Percentiles rank a stretch among this genome's conserved stretches.
These are phyloP conservation scores for Monoraphidium neglectum DNA, from an alignment of 139 green algal genomes.

Conservation along the genomic window DNA sequence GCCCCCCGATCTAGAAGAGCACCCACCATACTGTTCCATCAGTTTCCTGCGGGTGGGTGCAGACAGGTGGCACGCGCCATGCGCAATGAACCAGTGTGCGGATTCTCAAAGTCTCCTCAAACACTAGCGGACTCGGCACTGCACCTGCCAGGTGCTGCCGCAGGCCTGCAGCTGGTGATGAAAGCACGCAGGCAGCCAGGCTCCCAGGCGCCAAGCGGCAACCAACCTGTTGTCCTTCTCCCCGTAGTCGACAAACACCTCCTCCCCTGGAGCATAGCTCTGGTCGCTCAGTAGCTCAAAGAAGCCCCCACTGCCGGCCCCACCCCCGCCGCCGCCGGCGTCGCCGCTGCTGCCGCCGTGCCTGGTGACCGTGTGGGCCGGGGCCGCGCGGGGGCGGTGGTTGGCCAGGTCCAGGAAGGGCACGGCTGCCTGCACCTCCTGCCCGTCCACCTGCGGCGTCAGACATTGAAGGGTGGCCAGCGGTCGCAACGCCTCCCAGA, in stretches of 20 bases:
- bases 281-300: background rate
- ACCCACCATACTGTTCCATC: slow-evolving; percentile 57
- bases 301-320: background rate
- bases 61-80: background rate
- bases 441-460: slow-evolving; percentile 1
- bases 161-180: background rate
- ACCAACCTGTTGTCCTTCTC: slow-evolving; percentile 39
- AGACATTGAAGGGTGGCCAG: too few species aligned
- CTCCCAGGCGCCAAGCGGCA: background rate
- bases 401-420: slow-evolving; percentile 51
- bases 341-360: background rate
- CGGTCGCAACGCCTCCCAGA: too few species aligned
- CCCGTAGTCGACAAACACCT: slow-evolving; percentile 41
- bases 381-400: slow-evolving; percentile 26
- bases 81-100: background rate
- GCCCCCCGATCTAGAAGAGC: slow-evolving; percentile 28
- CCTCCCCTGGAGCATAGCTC: background rate
- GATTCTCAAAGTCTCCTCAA: background rate
- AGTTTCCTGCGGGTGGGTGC: slow-evolving; percentile 39
- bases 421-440: slow-evolving; percentile 25
- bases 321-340: background rate
- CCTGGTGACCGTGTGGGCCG: background rate
- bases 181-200: background rate
- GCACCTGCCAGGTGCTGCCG: background rate
- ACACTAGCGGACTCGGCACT: background rate